Evolutionary conservation across 148 eudicot species (phyloP).

Genomic region (Rhododendron henanense): DNA sequence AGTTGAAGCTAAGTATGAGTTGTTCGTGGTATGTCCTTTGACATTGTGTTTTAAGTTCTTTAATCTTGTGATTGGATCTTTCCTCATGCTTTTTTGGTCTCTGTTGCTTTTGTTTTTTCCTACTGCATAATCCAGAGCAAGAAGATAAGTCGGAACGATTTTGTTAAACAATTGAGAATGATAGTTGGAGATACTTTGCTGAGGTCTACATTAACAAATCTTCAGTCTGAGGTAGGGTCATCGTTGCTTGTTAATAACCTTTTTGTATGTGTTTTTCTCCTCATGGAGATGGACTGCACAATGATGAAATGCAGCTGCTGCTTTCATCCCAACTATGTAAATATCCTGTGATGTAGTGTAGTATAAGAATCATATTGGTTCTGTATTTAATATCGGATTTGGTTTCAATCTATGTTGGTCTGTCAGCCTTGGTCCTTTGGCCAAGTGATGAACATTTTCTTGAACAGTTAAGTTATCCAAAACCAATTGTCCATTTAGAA

Average conservation of each 20-base stretch:
- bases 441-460: not conserved
- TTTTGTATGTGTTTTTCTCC: not conserved
- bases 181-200: slow-evolving; percentile 34
- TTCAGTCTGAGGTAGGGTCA: slow-evolving; percentile 27
- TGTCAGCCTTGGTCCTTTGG: not conserved
- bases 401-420: not conserved
- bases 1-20: slow-evolving; percentile 43
- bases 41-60: not conserved
- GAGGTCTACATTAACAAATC: slow-evolving; percentile 31
- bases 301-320: not conserved
- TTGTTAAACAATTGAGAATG: slow-evolving; percentile 31
- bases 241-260: not conserved
- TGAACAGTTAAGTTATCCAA: not conserved
- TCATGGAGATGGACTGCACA: not conserved
- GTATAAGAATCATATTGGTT: not conserved
- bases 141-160: slow-evolving; percentile 29
- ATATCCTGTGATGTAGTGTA: not conserved
- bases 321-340: not conserved
- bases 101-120: not conserved
- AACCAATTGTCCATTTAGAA: not conserved
- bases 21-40: slow-evolving; percentile 44
- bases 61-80: not conserved
- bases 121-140: slow-evolving; percentile 15
- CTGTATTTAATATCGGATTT: not conserved
- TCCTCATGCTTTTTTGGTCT: not conserved